phyloP scores from a whole-genome alignment of 345 rosid species.

The Aegle marmelos region DNA sequence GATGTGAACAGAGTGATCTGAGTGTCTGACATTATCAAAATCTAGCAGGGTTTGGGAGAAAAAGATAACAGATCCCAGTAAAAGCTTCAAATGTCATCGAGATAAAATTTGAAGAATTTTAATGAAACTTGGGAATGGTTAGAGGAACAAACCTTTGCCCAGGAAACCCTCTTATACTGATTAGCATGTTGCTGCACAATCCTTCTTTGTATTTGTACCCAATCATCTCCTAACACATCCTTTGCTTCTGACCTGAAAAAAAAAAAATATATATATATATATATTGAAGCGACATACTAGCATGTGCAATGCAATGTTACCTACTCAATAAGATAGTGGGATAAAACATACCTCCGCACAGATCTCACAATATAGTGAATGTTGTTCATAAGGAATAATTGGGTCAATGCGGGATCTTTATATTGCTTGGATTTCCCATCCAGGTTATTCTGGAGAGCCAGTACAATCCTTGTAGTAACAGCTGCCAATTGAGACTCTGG shows the following conservation, averaged over 20 bases:
- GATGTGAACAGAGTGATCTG: background rate
- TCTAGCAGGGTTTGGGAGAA: background rate
- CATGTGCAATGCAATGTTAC: background rate
- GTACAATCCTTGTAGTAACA: conserved; percentile 83
- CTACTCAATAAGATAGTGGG: background rate
- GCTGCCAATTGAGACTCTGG: conserved; percentile 60
- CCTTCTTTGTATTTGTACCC: conserved; percentile 97
- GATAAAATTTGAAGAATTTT: background rate
- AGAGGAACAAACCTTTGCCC: conserved; percentile 71
- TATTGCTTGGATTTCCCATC: conserved; percentile 97
- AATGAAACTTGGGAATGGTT: background rate
- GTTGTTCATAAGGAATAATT: conserved; percentile 95
- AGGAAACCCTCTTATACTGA: conserved; percentile 92
- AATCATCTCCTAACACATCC: conserved; percentile 93
- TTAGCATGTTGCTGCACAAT: conserved; percentile 97
- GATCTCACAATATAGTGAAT: conserved; percentile 98
- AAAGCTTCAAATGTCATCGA: background rate
- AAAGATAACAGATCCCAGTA: background rate
- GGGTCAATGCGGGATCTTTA: conserved; percentile 88
- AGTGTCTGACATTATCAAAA: background rate
- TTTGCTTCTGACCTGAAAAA: conserved; percentile 89
- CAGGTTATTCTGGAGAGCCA: conserved; percentile 79
- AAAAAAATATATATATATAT: background rate
- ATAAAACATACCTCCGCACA: conserved; percentile 65
- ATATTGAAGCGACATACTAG: background rate